Evolutionary conservation across 306 rosid species (phyloP), one percentile per base, ranked within the genome.

Genomic region (Trifolium fragiferum): DNA sequence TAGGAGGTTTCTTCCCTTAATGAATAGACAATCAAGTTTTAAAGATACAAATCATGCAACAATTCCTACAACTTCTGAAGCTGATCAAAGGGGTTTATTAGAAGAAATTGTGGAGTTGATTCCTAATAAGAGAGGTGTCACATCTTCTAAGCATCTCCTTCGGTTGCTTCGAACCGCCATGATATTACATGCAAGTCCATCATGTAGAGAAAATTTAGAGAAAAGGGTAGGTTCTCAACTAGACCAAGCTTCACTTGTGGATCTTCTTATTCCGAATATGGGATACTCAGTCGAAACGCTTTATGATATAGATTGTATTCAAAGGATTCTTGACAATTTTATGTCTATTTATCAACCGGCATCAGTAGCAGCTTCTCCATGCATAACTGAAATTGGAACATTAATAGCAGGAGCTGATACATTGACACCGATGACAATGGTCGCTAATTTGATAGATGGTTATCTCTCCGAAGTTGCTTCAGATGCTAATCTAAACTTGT

Each of bases 401-500:
- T 59, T 90, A 73, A 70, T 86, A 59, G 44, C 60, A 9, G 92
- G 84, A 32, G 65, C 84, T 23, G 94, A 90, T 82, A 47, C 86
- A 15, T 61, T 89, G 82, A 89, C 91, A 49, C 89, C 90, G 7
- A 70, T 90, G 77, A 87, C 94, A 44, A 80, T 76, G 94, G 98
- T 90, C 80, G 96, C 92, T 19, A 78, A 54, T 81, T 87, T 92
- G 81, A 76, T 92, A 11, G 98, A 92, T 76, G 94, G 91, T 75
- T 92, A 88, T 77, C 96, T 92, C 38, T 88, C 94, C 6, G 94
- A 92, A 84, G 98, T 89, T 49, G 92, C 96, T 51, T 90, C 92
- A 14, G 98, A 92, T 80, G 83, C 89, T 60, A 88, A 92, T 82
- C 66, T 92, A 72, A 92, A 80, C 85, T 68, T 85, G 77, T 79